phyloP scores from a whole-genome alignment of 2,329 filamentous ascomycete genomes.

The Cercospora sp. region DNA sequence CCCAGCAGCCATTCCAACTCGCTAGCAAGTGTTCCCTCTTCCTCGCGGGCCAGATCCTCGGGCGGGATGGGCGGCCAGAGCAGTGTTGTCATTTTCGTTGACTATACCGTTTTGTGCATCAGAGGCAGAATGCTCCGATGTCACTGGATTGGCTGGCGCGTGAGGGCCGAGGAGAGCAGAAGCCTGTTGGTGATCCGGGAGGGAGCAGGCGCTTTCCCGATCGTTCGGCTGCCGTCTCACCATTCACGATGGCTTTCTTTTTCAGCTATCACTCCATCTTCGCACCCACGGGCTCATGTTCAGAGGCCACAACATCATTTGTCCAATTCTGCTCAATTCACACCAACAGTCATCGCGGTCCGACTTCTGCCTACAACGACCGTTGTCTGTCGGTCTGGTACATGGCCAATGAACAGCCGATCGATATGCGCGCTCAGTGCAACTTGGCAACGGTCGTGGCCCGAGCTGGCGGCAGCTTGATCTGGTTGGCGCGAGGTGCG shows the following conservation, averaged over 20 bases:
- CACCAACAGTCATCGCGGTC: neutral
- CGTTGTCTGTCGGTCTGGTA: neutral
- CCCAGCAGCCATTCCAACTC: constrained; percentile 66
- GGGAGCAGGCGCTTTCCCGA: constrained; percentile 3
- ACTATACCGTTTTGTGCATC: constrained; percentile 2
- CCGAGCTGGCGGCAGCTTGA: neutral
- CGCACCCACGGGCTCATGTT: neutral
- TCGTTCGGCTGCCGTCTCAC: neutral
- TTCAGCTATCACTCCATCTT: neutral
- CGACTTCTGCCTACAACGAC: neutral
- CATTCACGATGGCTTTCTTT: neutral
- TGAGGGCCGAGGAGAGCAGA: neutral
- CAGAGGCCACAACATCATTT: neutral
- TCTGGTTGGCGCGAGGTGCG: neutral
- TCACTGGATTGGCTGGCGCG: neutral
- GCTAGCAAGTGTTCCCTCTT: constrained; percentile 55
- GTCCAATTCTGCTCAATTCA: neutral
- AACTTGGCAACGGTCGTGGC: neutral
- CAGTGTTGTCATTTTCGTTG: constrained; percentile 58
- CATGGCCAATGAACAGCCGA: neutral
- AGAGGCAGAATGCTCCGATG: neutral
- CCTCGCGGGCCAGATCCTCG: constrained; percentile 53
- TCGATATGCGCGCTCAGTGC: neutral
- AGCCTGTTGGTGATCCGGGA: constrained; percentile 5
- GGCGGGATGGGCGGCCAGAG: constrained; percentile 60